These are phyloP conservation scores for Camelina laxa DNA, from an alignment of 345 rosid species.

Conservation along the genomic window DNA sequence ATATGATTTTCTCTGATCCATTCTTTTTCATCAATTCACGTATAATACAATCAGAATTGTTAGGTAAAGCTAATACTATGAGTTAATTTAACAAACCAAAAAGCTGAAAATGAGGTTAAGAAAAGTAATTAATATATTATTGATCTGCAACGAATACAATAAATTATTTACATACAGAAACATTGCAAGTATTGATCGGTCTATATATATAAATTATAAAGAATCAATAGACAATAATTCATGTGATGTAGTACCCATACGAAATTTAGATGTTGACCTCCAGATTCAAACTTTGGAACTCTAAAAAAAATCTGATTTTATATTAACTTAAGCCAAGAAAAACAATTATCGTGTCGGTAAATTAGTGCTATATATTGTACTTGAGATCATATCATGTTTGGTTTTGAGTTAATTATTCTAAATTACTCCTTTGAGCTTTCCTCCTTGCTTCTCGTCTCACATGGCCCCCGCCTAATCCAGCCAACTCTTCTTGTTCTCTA, in stretches of 20 bases:
- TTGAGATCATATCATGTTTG: slow-evolving; percentile 34
- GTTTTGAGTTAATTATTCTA: slow-evolving; percentile 6
- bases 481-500: slow-evolving; percentile 27
- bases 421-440: slow-evolving; percentile 25
- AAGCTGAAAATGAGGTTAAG: slow-evolving; percentile 16
- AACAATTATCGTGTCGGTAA: slow-evolving; percentile 35
- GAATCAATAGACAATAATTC: slow-evolving; percentile 37
- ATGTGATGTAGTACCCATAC: slow-evolving; percentile 32
- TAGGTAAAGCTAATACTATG: slow-evolving; percentile 24
- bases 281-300: slow-evolving; percentile 43
- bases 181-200: not conserved
- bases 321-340: slow-evolving; percentile 7
- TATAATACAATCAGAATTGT: slow-evolving; percentile 20
- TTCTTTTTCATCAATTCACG: not conserved
- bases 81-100: slow-evolving; percentile 14
- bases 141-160: not conserved
- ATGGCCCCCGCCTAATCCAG: slow-evolving; percentile 48
- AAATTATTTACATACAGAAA: slow-evolving; percentile 4
- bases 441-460: slow-evolving; percentile 40
- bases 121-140: not conserved
- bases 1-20: not conserved
- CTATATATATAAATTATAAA: slow-evolving; percentile 9
- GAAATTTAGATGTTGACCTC: slow-evolving; percentile 43
- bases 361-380: slow-evolving; percentile 31
- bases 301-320: slow-evolving; percentile 14